phyloP scores from a whole-genome alignment of 371 early-diverging fungal genomes.

The Chytridium lagenaria region DNA sequence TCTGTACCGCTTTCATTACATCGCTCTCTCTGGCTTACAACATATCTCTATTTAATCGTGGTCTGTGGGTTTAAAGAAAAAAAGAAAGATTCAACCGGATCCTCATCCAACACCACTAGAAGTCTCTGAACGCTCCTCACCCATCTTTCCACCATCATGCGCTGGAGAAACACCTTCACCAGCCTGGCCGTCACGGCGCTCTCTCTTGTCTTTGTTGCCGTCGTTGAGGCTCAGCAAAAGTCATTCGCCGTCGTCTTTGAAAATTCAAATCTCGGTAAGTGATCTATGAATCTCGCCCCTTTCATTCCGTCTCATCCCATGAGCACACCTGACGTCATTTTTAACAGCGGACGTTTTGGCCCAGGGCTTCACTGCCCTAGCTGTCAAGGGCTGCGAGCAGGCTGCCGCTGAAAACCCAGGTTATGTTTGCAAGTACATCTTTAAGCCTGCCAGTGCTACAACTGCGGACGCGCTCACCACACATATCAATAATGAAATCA shows the following conservation, averaged over 20 bases:
- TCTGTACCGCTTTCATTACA: no score
- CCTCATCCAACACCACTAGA: no score
- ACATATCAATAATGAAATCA: neutral
- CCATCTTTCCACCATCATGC: no score
- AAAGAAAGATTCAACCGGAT: no score
- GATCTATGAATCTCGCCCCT: neutral
- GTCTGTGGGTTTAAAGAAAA: no score
- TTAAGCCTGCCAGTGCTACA: neutral
- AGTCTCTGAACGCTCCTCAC: no score
- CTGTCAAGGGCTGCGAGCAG: neutral
- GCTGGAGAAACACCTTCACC: no score
- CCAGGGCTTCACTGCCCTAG: neutral
- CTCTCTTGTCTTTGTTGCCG: no score
- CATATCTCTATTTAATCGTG: no score
- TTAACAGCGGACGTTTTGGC: neutral
- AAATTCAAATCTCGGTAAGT: neutral
- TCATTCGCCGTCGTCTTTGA: neutral
- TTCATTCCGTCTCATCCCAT: neutral
- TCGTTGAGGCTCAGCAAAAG: no score
- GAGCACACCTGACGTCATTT: neutral
- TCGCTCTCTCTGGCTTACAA: no score
- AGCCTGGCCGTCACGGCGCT: no score
- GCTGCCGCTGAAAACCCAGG: constrained; percentile 3
- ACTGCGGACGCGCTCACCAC: neutral
- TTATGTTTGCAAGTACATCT: neutral